Base-by-base conservation (phyloP, 768 basidiomycete genomes). In the Psilocybe tampanensis region DNA sequence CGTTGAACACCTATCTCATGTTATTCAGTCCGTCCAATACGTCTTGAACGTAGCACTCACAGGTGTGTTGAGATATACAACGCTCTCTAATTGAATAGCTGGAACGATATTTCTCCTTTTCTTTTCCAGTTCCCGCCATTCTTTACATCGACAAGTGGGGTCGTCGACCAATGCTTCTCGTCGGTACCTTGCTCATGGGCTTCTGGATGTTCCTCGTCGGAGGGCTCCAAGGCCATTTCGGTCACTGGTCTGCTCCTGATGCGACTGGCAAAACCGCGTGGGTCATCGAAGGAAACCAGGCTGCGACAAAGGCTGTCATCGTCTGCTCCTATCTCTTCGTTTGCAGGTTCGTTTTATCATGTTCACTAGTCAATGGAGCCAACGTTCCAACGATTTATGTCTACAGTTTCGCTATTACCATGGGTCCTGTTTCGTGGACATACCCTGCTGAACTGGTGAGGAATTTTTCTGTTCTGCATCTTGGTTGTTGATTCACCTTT, bases 121-220 rank as follows among this genome's bases (percentile, higher is more conserved):
- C 7, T 18, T 65, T 74, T 61, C 76, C 76, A 64, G 73, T 81
- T 24, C 80, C 80, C 22, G 80, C 80, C 7, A 81, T 81, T 60
- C 72, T 80, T 64, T 90, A 84, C 73, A 89, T 90, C 64, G 90
- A 92, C 69, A 79, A 76, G 70, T 90, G 88, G 87, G 90, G 90
- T 56, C 87, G 90, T 39, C 80, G 89, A 18, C 89, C 90, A 7
- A 86, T 92, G 78, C 75, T 92, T 1, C 74, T 92, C 55, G 72
- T 72, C 48, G 90, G 87, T 24, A 82, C 85, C 2, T 70, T 84
- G 2, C 66, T 84, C 55, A 90, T 92, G 90, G 86, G 86, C 47
- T 84, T 87, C 78, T 92, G 82, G 79, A 80, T 92, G 62, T 86
- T 77, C 76, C 82, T 90, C 47, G 90, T 92, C 62, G 90, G 90